A percentile compares a stretch with the other conserved stretches of the same genome.
phyloP scores from a whole-genome alignment of 2,329 filamentous ascomycete species.

The Pyrenophora graminea region DNA sequence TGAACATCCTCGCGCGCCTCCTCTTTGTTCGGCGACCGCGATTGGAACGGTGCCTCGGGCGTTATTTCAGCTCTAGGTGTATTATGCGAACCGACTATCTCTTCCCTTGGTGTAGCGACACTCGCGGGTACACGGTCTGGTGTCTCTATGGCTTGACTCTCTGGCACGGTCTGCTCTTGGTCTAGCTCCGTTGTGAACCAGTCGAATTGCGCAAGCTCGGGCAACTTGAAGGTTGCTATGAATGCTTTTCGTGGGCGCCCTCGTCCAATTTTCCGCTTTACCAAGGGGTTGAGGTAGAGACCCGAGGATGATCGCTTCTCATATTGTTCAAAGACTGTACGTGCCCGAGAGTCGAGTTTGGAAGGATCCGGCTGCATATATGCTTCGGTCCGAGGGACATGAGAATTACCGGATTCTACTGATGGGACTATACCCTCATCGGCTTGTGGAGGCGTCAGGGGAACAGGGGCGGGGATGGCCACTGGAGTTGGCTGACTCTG shows the following conservation, averaged over 20 bases:
- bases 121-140: not conserved
- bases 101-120: not conserved
- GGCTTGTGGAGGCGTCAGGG: not conserved
- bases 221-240: conserved; percentile 50
- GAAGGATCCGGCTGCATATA: conserved; percentile 4
- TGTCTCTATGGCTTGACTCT: not conserved
- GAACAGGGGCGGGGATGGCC: not conserved
- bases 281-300: conserved; percentile 53
- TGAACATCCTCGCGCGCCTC: not conserved
- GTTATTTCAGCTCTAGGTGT: not conserved
- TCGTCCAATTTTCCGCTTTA: conserved; percentile 40
- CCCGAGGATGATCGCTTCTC: conserved; percentile 41
- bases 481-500: not conserved
- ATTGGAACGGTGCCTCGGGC: not conserved
- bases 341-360: conserved; percentile 11
- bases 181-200: conserved; percentile 38
- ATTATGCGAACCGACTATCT: not conserved
- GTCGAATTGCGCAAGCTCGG: conserved; percentile 36
- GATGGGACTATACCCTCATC: not conserved
- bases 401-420: not conserved
- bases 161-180: not conserved
- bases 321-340: conserved; percentile 35
- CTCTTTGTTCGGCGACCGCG: not conserved
- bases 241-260: conserved; percentile 51
- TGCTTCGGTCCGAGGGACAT: not conserved